Evolutionary conservation across 2,329 filamentous ascomycete species (phyloP), one percentile per base, ranked within the genome.

Genomic region (Colletotrichum shisoi): DNA sequence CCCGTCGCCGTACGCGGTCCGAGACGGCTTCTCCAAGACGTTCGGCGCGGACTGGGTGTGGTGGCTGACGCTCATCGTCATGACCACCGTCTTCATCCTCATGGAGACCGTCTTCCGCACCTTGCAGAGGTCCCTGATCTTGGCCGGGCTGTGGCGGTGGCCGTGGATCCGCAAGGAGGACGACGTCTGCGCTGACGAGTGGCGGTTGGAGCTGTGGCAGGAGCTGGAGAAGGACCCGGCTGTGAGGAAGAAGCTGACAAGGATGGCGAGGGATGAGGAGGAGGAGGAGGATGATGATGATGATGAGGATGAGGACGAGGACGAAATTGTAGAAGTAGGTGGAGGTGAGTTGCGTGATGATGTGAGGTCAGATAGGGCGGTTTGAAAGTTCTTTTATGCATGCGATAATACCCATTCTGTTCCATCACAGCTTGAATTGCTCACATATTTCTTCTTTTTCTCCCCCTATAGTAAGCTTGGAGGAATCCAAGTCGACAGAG

Each of bases 31-130:
- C 71, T 81, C 88, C 8, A 75, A 82, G 19, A 82, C 84, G 0
- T 94, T 91, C 63, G 93, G 93, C 15, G 81, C 80, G 24, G 90
- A 92, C 68, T 78, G 86, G 0, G 79, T 85, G 0, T 96, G 93
- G 91, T 96, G 92, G 91, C 79, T 85, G 2, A 87, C 87, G 0
- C 78, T 94, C 2, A 81, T 94, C 51, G 78, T 91, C 31, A 85
- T 89, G 3, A 76, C 93, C 0, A 77, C 82, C 9, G 76, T 86
- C 0, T 83, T 91, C 4, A 80, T 89, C 13, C 76, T 88, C 13
- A 81, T 93, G 48, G 92, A 96, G 72, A 77, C 92, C 7, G 82
- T 84, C 1, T 84, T 89, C 68, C 86, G 82, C 68, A 77, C 80
- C 1, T 66, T 78, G 9, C 83, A 83, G 71, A 79, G 82, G 2